Evolutionary conservation across 495 filamentous ascomycete species (phyloP).

Genomic region (Xeromyces bisporus): DNA sequence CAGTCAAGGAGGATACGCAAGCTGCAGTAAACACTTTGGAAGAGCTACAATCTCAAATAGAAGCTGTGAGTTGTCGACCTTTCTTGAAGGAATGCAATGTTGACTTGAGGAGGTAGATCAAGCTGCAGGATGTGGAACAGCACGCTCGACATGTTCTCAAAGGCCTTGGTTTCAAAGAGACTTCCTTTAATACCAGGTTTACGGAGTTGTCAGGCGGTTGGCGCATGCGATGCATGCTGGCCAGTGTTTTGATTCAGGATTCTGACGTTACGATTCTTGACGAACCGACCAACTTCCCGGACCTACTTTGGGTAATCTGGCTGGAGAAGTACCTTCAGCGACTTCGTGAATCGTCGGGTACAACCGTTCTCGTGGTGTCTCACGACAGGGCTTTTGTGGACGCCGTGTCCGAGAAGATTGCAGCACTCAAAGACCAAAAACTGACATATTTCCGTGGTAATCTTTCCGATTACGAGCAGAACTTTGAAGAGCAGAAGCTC

Average conservation of each 20-base stretch:
- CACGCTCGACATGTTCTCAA: constrained; percentile 45
- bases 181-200: constrained; percentile 37
- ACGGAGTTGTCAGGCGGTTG: constrained; percentile 60
- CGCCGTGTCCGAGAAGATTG: constrained; percentile 55
- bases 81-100: too few relatives aligned
- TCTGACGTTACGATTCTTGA: constrained; percentile 69
- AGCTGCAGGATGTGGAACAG: constrained; percentile 32
- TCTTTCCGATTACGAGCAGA: constrained; percentile 47
- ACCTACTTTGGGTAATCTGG: constrained; percentile 71
- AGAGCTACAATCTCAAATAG: constrained; percentile 40
- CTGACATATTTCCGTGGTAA: constrained; percentile 51
- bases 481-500: constrained; percentile 45
- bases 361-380: constrained; percentile 50
- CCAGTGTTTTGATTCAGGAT: constrained; percentile 47
- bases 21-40: constrained; percentile 44
- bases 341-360: constrained; percentile 23
- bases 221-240: constrained; percentile 56
- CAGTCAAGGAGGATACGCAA: constrained; percentile 41
- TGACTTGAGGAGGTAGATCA: constrained; percentile 20
- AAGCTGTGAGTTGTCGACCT: constrained; percentile 24
- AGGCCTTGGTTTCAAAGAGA: constrained; percentile 56
- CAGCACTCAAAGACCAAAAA: constrained; percentile 51
- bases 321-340: constrained; percentile 50
- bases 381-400: constrained; percentile 66
- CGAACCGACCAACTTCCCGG: constrained; percentile 75